Percentiles rank a stretch among this genome's conserved stretches.
Conservation (phyloP, 176 grass and related monocot genomes). For the Olyra latifolia region DNA sequence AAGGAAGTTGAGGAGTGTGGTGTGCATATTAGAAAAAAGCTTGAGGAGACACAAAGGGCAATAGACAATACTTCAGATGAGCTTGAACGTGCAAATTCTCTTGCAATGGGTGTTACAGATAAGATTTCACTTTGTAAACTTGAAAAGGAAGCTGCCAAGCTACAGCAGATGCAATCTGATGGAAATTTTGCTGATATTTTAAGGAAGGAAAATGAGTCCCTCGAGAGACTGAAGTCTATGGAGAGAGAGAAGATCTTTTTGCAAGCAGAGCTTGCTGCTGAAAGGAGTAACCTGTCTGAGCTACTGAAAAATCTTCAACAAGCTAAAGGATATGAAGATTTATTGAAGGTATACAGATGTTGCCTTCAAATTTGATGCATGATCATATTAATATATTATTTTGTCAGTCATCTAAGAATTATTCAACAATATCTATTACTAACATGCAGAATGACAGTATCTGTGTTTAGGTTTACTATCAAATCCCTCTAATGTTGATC, state of each 20-base stretch:
- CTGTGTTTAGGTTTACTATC: not conserved
- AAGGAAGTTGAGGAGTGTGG: constrained; percentile 19
- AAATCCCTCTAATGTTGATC: not conserved
- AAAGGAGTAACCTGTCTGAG: constrained; percentile 29
- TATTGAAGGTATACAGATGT: constrained; percentile 27
- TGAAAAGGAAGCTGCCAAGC: constrained; percentile 28
- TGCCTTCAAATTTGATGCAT: constrained; percentile 14
- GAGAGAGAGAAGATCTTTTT: constrained; percentile 38
- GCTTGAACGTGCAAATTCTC: constrained; percentile 26
- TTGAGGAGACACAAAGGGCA: constrained; percentile 39
- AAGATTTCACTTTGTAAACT: constrained; percentile 1
- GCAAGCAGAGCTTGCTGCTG: constrained; percentile 37
- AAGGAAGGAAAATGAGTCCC: constrained; percentile 21
- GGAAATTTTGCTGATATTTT: constrained; percentile 24
- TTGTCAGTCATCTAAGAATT: not conserved
- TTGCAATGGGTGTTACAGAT: constrained; percentile 30
- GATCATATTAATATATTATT: not conserved
- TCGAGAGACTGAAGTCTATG: constrained; percentile 27
- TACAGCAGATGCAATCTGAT: constrained; percentile 26
- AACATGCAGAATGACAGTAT: not conserved
- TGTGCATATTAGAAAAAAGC: constrained; percentile 32
- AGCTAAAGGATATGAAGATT: constrained; percentile 5
- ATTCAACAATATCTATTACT: not conserved
- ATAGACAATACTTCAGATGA: constrained; percentile 32
- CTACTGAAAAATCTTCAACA: constrained; percentile 35